Evolutionary conservation across 768 basidiomycete species (phyloP), one percentile per base, ranked within the genome.

Genomic region (Boletus speciosus): DNA sequence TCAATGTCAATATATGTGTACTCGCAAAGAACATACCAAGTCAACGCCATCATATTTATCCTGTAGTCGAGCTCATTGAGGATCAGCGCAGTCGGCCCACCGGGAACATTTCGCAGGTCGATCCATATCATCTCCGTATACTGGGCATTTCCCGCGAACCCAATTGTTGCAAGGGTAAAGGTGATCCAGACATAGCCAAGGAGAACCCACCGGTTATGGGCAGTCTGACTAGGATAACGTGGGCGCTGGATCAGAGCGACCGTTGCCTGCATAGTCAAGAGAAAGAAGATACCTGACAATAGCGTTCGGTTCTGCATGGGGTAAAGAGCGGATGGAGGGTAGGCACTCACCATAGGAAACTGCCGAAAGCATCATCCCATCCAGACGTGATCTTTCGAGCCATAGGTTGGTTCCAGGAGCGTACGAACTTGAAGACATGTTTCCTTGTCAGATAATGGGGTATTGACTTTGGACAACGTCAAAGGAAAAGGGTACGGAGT

Each of bases 101-200:
- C 58, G 0, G 52, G 38, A 6, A 50, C 19, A 31, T 57, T 54
- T 12, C 71, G 68, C 32, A 66, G 7, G 36, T 72, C 68, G 21
- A 71, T 69, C 59, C 55, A 74, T n/a, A 70, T 66, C 69, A 67
- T 61, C 21, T 56, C 65, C 49, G 59, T 71, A 51, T 66, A 71
- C 37, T 59, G 65, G 3, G 59, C 54, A 25, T 71, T 65, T 2
- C 42, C 53, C 7, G 55, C 68, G 6, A 67, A 59, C 9, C 60
- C 62, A 10, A 74, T 48, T 1, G 65, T 66, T 5, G 57, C 72
- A 34, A 71, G 47, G 14, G 37, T 8, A 31, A 72, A 71, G 1
- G 66, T 69, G 38, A 63, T 47, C 45, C 49, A 40, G 36, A 70
- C 49, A n/a, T 67, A 69, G 21, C 44, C n/a, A 5, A 66, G 16